These are phyloP conservation scores for Wickerhamiella alocasiicola DNA, from an alignment of 805 yeast species.

Conservation along the genomic window DNA sequence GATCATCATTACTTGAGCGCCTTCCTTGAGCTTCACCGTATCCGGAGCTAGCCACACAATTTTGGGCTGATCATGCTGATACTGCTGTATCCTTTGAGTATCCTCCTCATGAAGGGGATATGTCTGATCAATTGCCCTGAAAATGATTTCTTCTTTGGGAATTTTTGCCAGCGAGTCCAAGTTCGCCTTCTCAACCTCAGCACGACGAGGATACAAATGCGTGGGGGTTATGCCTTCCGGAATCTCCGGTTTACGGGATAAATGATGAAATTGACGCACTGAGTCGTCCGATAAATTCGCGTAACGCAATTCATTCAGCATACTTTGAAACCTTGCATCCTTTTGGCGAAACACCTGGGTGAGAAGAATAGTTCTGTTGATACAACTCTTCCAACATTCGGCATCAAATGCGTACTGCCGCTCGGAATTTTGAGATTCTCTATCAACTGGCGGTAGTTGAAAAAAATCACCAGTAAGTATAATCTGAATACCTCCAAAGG, in stretches of 20 bases:
- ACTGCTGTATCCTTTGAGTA: constrained; percentile 9
- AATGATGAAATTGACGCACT: constrained; percentile 34
- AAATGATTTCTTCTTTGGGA: constrained; percentile 36
- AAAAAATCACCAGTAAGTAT: constrained; percentile 91
- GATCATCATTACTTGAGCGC: constrained; percentile 90
- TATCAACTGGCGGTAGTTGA: constrained; percentile 83
- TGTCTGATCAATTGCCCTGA: constrained; percentile 35
- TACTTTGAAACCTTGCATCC: constrained; percentile 58
- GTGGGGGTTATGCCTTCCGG: constrained; percentile 79
- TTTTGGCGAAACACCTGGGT: constrained; percentile 78
- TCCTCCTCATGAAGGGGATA: neutral
- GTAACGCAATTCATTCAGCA: constrained; percentile 68
- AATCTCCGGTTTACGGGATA: constrained; percentile 45
- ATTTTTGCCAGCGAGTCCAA: constrained; percentile 36
- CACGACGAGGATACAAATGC: constrained; percentile 73
- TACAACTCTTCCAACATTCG: constrained; percentile 49
- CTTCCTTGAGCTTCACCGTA: constrained; percentile 51
- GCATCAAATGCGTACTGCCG: constrained; percentile 64
- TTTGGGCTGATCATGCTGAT: constrained; percentile 22
- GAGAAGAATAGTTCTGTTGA: constrained; percentile 55
- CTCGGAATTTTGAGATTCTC: constrained; percentile 22
- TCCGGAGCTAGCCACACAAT: constrained; percentile 62
- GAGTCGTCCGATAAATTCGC: constrained; percentile 50
- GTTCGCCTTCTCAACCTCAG: constrained; percentile 75
- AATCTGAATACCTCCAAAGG: constrained; percentile 92